Evolutionary conservation across 73 alveolate species (phyloP), one percentile per base, ranked within the genome.

Genomic region (Paramecium primaurelia): DNA sequence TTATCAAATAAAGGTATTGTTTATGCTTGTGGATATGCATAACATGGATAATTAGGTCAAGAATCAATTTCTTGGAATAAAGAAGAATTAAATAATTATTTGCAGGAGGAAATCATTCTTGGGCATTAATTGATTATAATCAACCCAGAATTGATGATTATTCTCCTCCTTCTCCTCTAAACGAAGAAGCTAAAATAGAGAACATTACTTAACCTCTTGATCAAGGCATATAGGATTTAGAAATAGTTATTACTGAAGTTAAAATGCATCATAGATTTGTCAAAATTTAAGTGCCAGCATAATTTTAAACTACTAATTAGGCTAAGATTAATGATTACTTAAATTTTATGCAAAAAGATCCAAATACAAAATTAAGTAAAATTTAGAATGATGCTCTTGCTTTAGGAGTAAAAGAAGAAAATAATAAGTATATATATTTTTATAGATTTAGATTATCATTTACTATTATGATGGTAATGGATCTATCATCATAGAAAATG

Each of bases 81-180:
- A 95, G 95, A 94, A 97, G 97, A 86, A 93, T 97, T 22, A 93
- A 77, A 40, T 94, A 95, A 83, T 94, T 98, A 51, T 97, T 93
- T 94, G 99, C 99, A 18, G 99, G 99, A 4, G 99, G 99, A 16
- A 97, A 96, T 92, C 99, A 97, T 95, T 96, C 99, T 22, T 97
- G 99, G 99, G 97, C 99, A 45, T 92, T 97, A 10, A 86, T 97
- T 34, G 99, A 98, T 92, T 94, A 95, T 22, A 92, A 93, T 51
- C 58, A 92, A 68, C 99, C 99, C 42, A 85, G 96, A 54, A 97
- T 96, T 95, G 97, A 94, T 9, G 95, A 86, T 86, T 95, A 92
- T 88, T 49, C 93, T 86, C 95, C 94, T 2, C 96, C 96, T 16
- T 71, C 93, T 37, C 97, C 95, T 5, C 34, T 93, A 45, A 54